These are phyloP conservation scores for Pachyrhizus erosus DNA, from an alignment of 306 rosid genomes.

Conservation along the genomic window DNA sequence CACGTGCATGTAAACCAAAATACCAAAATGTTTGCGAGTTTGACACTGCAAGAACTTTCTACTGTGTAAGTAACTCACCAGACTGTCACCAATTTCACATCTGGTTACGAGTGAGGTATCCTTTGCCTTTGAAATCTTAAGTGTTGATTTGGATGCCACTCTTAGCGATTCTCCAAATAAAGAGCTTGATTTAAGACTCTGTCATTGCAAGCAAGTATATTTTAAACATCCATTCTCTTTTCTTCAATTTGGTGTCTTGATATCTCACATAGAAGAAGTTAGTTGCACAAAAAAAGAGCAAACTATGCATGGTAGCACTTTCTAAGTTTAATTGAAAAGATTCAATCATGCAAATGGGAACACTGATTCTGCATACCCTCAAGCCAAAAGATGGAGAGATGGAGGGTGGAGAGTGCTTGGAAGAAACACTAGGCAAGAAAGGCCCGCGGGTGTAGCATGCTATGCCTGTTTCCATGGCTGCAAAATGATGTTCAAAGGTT, in stretches of 20 bases:
- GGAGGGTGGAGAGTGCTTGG: constrained; percentile 69
- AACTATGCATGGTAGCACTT: constrained; percentile 11
- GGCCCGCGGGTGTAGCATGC: constrained; percentile 72
- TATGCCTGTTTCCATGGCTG: constrained; percentile 76
- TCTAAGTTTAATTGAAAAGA: not conserved
- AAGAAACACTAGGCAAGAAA: constrained; percentile 61
- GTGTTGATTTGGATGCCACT: constrained; percentile 66
- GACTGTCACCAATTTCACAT: constrained; percentile 89
- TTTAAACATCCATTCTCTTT: constrained; percentile 7
- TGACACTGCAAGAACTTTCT: not conserved
- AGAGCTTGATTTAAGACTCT: constrained; percentile 84
- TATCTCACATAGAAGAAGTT: not conserved
- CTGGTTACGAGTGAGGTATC: constrained; percentile 57
- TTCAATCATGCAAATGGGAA: not conserved
- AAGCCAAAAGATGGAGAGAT: constrained; percentile 68
- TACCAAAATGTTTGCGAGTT: not conserved
- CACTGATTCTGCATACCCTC: constrained; percentile 14
- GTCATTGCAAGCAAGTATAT: constrained; percentile 44
- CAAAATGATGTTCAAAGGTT: constrained; percentile 31
- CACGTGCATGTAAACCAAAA: constrained; percentile 32
- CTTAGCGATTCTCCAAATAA: constrained; percentile 84
- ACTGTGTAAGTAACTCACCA: constrained; percentile 61
- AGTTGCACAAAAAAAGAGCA: constrained; percentile 27
- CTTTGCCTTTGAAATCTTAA: constrained; percentile 63
- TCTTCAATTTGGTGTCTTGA: not conserved